Evolutionary conservation across 2,329 filamentous ascomycete species (phyloP), one percentile per base, ranked within the genome.

Genomic region (Helotiales sp.): DNA sequence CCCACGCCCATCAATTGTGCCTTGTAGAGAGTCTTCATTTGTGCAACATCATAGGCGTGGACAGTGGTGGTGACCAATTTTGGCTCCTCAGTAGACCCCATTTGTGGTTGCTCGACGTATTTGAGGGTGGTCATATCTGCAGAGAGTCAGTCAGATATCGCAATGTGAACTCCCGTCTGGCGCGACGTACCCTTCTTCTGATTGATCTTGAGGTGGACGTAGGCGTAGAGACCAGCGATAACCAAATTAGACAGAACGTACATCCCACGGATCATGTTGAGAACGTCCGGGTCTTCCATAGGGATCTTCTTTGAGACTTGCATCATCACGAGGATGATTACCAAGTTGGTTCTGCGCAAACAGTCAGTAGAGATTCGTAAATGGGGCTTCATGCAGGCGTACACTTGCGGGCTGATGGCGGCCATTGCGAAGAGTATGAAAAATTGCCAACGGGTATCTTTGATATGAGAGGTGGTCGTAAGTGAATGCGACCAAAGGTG

Each of bases 301-400:
- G 93, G 91, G 61, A 99, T 87, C 77, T 88, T 91, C 85, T 98
- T 98, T 69, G 92, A 90, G 61, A 96, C 89, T 59, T 59, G 46
- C 91, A 98, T 97, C 89, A 97, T 96, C 73, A 90, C 90, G 68
- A 96, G 85, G 79, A 96, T 93, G 87, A 96, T 92, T 80, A 91
- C 81, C 75, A 96, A 83, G 83, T 96, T 96, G 75, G 90, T 91
- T 71, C 92, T 96, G 76, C 67, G 63, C 54, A 61, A 61, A 19
- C 59, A 55, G 34, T 66, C 59, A 65, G 53, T 55, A 60, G 57
- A 44, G 15, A 30, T 49, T 52, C 7, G 49, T 63, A 24, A 56
- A 58, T 34, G 44, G 54, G 31, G 24, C n/a, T n/a, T n/a, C n/a
- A n/a, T n/a, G n/a, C 10, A 25, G 27, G 22, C 36, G 71, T 78